Evolutionary conservation across 73 alveolate species (phyloP), one percentile per base, ranked within the genome.

Genomic region (Breviolum minutum): DNA sequence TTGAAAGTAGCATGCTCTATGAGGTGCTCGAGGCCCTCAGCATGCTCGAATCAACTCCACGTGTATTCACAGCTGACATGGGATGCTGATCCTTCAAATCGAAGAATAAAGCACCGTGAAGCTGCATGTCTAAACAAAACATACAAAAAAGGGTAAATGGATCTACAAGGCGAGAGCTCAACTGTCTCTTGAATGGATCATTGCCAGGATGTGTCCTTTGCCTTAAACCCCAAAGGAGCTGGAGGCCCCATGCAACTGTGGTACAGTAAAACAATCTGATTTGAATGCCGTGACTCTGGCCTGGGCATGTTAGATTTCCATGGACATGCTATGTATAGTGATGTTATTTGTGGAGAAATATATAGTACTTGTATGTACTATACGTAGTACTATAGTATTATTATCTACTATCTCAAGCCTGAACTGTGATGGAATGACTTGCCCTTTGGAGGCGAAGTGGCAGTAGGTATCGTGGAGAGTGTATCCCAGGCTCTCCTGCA

Each of bases 201-300:
- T 11, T 8, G 54, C 54, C 94, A 87, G 95, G 95, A 87, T 24
- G 84, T 54, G 64, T 87, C 95, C 40, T 87, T 87, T 48, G 84
- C 84, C 95, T 68, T 87, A 83, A 87, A 87, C 95, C 95, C 95
- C 66, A 64, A 71, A 27, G 77, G 62, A 30, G 95, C 95, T 54
- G 95, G 70, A 87, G 95, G 95, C 79, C 27, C 27, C 60, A 71
- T 79, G 63, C 24, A 32, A 30, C 66, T 79, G 62, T 27, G 63
- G 54, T 40, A 40, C 54, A 40, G 54, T 40, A 40, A 40, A 40
- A 40, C 82, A 24, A 73, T 5, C 8, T 73, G 27, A 40, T 26
- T 24, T 73, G 54, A 73, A 73, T 12, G 24, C 48, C 1, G 40
- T 73, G 82, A 73, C 82, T 73, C 27, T 29, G 48, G 40, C 81